Base-by-base conservation (phyloP, 371 early-diverging fungal genomes). In the Mortierella sp. region DNA sequence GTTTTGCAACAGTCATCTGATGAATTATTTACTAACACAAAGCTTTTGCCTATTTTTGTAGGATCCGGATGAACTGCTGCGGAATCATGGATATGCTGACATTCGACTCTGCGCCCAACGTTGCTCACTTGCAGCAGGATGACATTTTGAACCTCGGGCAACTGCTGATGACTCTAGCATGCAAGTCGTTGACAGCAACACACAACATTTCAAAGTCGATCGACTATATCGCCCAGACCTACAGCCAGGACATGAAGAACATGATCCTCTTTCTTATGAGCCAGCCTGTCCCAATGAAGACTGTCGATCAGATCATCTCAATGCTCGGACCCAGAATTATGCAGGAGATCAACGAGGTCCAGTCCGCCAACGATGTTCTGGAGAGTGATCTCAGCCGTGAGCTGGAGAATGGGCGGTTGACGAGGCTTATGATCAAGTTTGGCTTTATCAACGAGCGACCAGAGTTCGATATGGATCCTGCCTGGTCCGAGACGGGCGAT, bases 401-500 rank as follows among this genome's bases (percentile, higher is more conserved):
- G 85, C 87, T 96, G 64, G 95, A 97, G 86, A 99, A 98, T 80
- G 96, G 96, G 34, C 91, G 98, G 45, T 77, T 98, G 50, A 91
- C 94, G 22, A 89, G 96, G 34, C 80, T 98, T 58, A 61, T 98
- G 68, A 91, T 91, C 79, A 97, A 98, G 86, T 88, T 98, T 63
- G 96, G 95, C 22, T 97, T 96, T 81, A 95, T 99, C 76, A 97
- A 96, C 77, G 99, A 98, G 87, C 88, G 99, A 65, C 96, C 97
- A 41, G 98, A 97, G 93, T 95, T 94, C 79, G 94, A 94, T 53
- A 89, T 93, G 88, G 98, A 97, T 85, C 93, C 96, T 6, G 90
- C 93, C 64, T 99, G 99, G 98, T 93, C 97, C 10, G 98, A 99
- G 85, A 97, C 97, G 0, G 99, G 99, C 10, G 98, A 98, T 85